phyloP scores from a whole-genome alignment of 306 rosid genomes.

The Biancaea sappan region DNA sequence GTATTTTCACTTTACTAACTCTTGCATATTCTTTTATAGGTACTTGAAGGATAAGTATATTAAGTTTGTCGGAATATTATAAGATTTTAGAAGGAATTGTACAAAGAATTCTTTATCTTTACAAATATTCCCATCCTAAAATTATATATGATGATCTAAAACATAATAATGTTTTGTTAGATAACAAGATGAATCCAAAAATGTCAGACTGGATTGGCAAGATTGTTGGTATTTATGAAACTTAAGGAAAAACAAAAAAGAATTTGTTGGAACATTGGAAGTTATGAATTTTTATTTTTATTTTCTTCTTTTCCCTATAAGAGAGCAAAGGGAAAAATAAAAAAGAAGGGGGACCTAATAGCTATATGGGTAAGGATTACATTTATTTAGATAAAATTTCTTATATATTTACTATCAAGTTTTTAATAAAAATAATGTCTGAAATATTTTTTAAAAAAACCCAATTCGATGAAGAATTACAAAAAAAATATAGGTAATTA shows the following conservation, averaged over 20 bases:
- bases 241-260: neutral
- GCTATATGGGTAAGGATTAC: no score
- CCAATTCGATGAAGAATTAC: no score
- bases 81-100: neutral
- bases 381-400: no score
- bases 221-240: conserved; percentile 22
- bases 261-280: conserved; percentile 44
- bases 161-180: neutral
- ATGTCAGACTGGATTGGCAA: conserved; percentile 49
- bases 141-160: neutral
- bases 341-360: no score
- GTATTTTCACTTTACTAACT: no score
- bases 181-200: conserved; percentile 35
- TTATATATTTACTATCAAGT: no score
- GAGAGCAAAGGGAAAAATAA: no score
- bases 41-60: neutral
- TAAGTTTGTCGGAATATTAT: neutral
- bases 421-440: no score
- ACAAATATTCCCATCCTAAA: neutral
- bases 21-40: no score
- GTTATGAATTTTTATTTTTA: neutral
- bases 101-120: neutral
- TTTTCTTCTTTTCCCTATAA: neutral
- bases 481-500: no score
- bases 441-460: no score